Conservation (phyloP, 768 basidiomycete genomes). For the Trametes punicea region DNA sequence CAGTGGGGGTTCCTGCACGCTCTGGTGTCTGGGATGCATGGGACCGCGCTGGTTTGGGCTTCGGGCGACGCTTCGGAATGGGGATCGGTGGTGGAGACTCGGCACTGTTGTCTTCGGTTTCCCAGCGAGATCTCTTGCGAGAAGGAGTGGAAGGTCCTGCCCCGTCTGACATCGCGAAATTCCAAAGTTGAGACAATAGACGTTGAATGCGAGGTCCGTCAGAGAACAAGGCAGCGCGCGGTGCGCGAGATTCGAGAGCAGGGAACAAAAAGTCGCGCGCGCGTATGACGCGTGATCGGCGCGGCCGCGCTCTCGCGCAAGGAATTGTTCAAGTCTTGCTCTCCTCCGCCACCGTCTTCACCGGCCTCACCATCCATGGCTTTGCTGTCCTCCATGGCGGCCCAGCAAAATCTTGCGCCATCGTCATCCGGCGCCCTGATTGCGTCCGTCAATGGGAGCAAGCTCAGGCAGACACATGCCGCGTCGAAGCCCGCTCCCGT, state of each 20-base stretch:
- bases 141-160: conserved; percentile 51
- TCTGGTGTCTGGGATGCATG: conserved; percentile 21
- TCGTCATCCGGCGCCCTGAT: conserved; percentile 8
- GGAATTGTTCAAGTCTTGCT: conserved; percentile 20
- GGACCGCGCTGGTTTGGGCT: conserved; percentile 37
- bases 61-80: conserved; percentile 54
- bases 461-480: conserved; percentile 16
- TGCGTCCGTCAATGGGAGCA: conserved; percentile 17
- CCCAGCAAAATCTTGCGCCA: conserved; percentile 14
- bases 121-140: conserved; percentile 79
- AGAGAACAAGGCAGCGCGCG: neutral
- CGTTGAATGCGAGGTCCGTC: neutral
- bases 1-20: conserved; percentile 17
- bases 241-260: neutral
- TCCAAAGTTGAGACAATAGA: neutral
- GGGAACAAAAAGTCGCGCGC: conserved; percentile 19
- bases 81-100: conserved; percentile 37
- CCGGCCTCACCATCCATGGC: conserved; percentile 6
- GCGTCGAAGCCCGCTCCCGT: conserved; percentile 26
- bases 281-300: conserved; percentile 20
- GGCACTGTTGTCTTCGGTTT: conserved; percentile 43
- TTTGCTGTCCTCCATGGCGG: conserved; percentile 8
- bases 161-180: conserved; percentile 16
- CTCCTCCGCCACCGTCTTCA: conserved; percentile 12
- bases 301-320: conserved; percentile 3